These are phyloP conservation scores for Cadophora sp. DNA, from an alignment of 2,329 filamentous ascomycete genomes.

Conservation along the genomic window DNA sequence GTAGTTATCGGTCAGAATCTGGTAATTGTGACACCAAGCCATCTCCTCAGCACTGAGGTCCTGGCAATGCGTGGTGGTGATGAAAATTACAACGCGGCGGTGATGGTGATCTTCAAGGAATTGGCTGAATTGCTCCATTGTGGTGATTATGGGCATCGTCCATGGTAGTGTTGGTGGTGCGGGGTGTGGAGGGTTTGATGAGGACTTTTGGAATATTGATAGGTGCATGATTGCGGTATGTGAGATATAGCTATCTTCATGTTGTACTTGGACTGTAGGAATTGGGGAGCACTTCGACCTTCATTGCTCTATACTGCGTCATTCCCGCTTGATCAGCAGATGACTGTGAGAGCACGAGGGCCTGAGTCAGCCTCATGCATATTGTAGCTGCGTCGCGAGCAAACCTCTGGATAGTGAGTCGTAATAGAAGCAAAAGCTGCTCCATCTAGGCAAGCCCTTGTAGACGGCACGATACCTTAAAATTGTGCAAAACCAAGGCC, in stretches of 20 bases:
- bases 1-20: constrained; percentile 23
- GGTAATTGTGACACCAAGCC: constrained; percentile 28
- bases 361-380: constrained; percentile 8
- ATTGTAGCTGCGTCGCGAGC: background rate
- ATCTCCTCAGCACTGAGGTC: constrained; percentile 19
- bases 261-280: background rate
- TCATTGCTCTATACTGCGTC: background rate
- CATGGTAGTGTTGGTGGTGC: background rate
- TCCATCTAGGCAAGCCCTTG: too few relatives aligned
- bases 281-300: background rate
- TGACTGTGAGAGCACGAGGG: background rate
- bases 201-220: background rate
- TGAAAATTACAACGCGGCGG: constrained; percentile 20
- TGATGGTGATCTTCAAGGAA: constrained; percentile 26
- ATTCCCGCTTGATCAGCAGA: background rate
- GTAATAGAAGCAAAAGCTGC: background rate
- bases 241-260: background rate
- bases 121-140: constrained; percentile 23
- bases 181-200: background rate
- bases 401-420: background rate
- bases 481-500: too few relatives aligned
- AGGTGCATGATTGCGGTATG: background rate
- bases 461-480: too few relatives aligned
- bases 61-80: constrained; percentile 21
- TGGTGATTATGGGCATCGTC: constrained; percentile 16